Base-by-base conservation (phyloP, 139 green algal genomes). In the Chlorella sp. region DNA sequence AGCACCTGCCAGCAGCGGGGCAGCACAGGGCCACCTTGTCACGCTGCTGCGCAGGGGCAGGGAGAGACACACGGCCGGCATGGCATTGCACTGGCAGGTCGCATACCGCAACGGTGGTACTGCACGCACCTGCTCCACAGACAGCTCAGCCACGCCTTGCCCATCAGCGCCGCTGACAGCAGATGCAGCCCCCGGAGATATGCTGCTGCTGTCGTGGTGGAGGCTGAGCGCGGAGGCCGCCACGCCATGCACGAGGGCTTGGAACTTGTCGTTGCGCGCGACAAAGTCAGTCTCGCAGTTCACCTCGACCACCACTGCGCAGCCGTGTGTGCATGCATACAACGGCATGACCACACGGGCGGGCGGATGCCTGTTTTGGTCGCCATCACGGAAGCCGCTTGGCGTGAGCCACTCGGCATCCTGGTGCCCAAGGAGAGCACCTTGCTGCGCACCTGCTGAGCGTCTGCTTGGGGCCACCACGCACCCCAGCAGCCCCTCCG, bases 261-360 rank as follows among this genome's bases (percentile, higher is more conserved):
- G 84, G 77, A 98, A 98, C 5, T 83, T 51, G 0, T 90, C 87
- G 35, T 93, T 96, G 31, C 88, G 80, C 0, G 89, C 83, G 3
- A 97, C 94, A 80, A 98, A 98, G 71, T 98, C 94, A 23, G 94
- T 98, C 74, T 98, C 94, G 67, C 88, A 92, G 80, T 98, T 98
- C 51, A 98, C 78, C 85, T 98, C 88, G 31, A 93, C 86, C 0
- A 30, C 55, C 22, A 64, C 55, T 64, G 55, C 55, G 35, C 5
- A 29, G 62, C 6, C 17, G 3, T 26, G 29, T 5, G 30, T 29
- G 24, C 62, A 67, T 64, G 24, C 55, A 64, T 64, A 55, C 42
- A 10, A 55, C n/a, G n/a, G n/a, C n/a, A n/a, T n/a, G n/a, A n/a
- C n/a, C n/a, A n/a, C n/a, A n/a, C n/a, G n/a, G n/a, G n/a, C n/a